Evolutionary conservation across 495 filamentous ascomycete genomes (phyloP).

Genomic region (Xylaria bambusicola): DNA sequence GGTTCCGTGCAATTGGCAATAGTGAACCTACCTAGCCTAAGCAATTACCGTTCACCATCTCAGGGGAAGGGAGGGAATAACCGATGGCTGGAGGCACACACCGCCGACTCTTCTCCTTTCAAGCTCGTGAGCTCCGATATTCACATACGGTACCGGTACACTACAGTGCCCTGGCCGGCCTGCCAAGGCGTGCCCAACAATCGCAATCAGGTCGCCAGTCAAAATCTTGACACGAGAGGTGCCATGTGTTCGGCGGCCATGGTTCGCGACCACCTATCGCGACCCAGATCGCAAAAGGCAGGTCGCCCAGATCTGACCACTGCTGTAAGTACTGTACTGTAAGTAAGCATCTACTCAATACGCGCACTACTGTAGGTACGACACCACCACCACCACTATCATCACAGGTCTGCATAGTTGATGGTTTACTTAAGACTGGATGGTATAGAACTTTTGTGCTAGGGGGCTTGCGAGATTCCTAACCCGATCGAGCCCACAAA

Average conservation of each 20-base stretch:
- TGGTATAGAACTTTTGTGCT: slow-evolving; percentile 3
- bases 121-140: no score
- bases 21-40: no score
- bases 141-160: no score
- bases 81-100: not conserved
- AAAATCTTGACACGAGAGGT: slow-evolving; percentile 9
- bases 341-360: no score
- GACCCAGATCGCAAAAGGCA: slow-evolving; percentile 6
- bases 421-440: no score
- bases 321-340: no score
- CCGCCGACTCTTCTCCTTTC: not conserved
- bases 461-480: not conserved
- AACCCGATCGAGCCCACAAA: slow-evolving; percentile 11
- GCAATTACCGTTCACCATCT: no score
- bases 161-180: not conserved
- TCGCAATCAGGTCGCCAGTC: not conserved
- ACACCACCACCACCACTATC: not conserved
- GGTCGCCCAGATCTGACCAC: not conserved
- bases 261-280: slow-evolving; percentile 10
- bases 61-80: no score
- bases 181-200: not conserved
- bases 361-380: not conserved
- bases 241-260: slow-evolving; percentile 21
- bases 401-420: not conserved
- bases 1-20: no score